A percentile compares a stretch with the other conserved stretches of the same genome.
These are phyloP conservation scores for Clavariopsis aquatica DNA, from an alignment of 495 filamentous ascomycete genomes.

Conservation along the genomic window DNA sequence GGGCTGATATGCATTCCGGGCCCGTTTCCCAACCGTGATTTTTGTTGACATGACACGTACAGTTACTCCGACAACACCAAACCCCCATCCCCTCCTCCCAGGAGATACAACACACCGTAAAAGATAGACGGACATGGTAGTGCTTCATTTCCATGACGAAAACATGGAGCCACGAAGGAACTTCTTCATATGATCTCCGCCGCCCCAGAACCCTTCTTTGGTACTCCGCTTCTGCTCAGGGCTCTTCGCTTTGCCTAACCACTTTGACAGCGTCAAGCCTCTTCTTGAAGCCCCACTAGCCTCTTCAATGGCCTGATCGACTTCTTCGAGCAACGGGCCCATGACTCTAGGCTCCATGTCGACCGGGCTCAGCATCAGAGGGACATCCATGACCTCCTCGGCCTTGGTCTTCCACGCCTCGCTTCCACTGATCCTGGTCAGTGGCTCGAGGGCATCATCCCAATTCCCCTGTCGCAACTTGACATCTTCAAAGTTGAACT, in stretches of 20 bases:
- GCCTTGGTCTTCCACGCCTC: conserved; percentile 54
- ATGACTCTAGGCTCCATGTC: conserved; percentile 35
- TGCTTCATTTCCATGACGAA: conserved; percentile 41
- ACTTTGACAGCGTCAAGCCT: conserved; percentile 17
- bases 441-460: conserved; percentile 71
- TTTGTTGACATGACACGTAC: conserved; percentile 11
- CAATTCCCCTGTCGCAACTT: conserved; percentile 65
- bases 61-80: conserved; percentile 4
- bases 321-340: conserved; percentile 28
- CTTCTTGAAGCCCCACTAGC: conserved; percentile 2
- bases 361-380: conserved; percentile 37
- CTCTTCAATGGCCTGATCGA: conserved; percentile 16
- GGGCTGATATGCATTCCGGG: neutral
- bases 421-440: conserved; percentile 58
- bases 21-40: neutral
- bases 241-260: conserved; percentile 28
- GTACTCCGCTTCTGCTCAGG: conserved; percentile 40
- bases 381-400: conserved; percentile 48
- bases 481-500: conserved; percentile 73
- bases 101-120: neutral
- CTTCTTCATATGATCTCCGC: conserved; percentile 50
- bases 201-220: conserved; percentile 46
- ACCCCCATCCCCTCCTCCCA: no score
- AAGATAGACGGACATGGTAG: neutral
- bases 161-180: conserved; percentile 47